These are phyloP conservation scores for Umbilicus rupestris DNA, from an alignment of 164 flowering plant species.

Conservation along the genomic window DNA sequence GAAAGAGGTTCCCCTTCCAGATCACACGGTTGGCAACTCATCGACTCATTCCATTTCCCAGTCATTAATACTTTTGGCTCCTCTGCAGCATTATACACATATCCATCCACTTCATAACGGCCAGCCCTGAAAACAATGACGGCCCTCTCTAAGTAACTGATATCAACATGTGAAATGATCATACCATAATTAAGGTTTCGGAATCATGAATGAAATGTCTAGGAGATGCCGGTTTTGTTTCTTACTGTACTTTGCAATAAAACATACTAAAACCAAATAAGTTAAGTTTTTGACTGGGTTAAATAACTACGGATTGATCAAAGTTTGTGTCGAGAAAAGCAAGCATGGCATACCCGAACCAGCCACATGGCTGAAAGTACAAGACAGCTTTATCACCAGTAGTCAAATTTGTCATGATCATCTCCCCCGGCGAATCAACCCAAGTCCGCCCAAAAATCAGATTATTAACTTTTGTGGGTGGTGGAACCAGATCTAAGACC, in stretches of 20 bases:
- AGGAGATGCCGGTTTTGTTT: too few species aligned
- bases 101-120: constrained; percentile 5
- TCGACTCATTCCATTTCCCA: constrained; percentile 3
- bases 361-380: constrained; percentile 2
- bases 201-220: neutral
- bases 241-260: neutral
- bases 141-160: neutral
- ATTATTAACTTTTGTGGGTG: constrained; percentile 3
- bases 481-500: constrained; percentile 4
- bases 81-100: constrained; percentile 4
- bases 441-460: constrained; percentile 1
- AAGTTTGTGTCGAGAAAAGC: neutral
- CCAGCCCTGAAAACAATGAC: constrained; percentile 1
- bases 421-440: neutral
- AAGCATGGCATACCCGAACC: neutral
- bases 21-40: constrained; percentile 1
- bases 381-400: constrained; percentile 3
- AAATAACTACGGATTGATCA: neutral
- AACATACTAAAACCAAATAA: neutral
- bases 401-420: constrained; percentile 5
- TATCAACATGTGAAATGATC: neutral
- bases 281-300: neutral
- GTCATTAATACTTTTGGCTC: constrained; percentile 5
- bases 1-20: constrained; percentile 5
- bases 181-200: neutral